A percentile compares a stretch with the other conserved stretches of the same genome.
Evolutionary conservation across 257 asterid species (phyloP).

Genomic region (Capsicum pubescens): DNA sequence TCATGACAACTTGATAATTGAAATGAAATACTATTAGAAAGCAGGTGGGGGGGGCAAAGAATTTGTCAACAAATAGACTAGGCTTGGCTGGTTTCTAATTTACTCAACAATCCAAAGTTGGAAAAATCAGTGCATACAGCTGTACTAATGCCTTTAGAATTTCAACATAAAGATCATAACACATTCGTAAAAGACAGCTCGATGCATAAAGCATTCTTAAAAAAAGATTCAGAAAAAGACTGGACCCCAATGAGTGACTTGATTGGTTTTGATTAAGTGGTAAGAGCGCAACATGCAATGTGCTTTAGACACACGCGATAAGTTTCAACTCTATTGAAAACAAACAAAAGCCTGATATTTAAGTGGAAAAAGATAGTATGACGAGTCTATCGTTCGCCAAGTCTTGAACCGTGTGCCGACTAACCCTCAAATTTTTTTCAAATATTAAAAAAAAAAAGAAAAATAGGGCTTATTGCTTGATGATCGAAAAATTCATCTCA

Average conservation of each 20-base stretch:
- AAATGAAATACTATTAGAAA: constrained; percentile 1
- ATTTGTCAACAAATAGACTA: constrained; percentile 50
- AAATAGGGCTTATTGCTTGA: too few relatives aligned
- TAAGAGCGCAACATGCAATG: neutral
- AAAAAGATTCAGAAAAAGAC: too few relatives aligned
- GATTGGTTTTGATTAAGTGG: neutral
- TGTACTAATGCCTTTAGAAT: neutral
- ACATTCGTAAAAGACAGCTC: neutral
- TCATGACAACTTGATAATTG: constrained; percentile 23
- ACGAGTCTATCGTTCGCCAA: neutral
- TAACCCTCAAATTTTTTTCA: too few relatives aligned
- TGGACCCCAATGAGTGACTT: neutral
- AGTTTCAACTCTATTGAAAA: neutral
- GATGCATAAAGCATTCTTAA: too few relatives aligned
- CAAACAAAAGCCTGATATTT: too few relatives aligned
- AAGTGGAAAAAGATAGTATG: neutral
- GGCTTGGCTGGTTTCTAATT: constrained; percentile 40
- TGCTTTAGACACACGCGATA: neutral
- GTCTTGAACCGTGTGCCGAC: neutral
- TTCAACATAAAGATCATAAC: neutral
- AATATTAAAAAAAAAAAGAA: too few relatives aligned
- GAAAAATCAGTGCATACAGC: neutral
- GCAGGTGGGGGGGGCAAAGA: constrained; percentile 8
- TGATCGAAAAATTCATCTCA: neutral
- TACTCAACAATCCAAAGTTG: neutral